phyloP scores from a whole-genome alignment of 345 rosid species.

The Boechera divaricarpa region DNA sequence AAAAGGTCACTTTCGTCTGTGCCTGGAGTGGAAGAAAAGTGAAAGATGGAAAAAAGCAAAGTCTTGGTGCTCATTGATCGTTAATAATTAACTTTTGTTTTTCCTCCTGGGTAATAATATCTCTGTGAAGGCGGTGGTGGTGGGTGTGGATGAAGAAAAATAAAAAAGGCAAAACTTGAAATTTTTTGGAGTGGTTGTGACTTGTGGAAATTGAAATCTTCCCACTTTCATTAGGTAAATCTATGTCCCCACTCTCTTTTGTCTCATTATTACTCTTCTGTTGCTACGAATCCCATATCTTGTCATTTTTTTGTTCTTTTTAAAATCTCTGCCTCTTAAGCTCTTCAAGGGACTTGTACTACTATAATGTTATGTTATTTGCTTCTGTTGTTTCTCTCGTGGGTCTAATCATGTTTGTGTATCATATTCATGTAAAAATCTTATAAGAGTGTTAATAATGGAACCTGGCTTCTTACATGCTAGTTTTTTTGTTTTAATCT shows the following conservation, averaged over 20 bases:
- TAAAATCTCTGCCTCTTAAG: constrained; percentile 31
- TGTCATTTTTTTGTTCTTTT: neutral
- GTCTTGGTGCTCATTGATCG: constrained; percentile 42
- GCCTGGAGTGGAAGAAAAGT: constrained; percentile 44
- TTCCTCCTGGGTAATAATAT: constrained; percentile 30
- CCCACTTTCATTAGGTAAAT: constrained; percentile 28
- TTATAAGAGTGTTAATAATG: constrained; percentile 6
- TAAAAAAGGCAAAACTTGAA: constrained; percentile 23
- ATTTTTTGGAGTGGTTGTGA: constrained; percentile 25
- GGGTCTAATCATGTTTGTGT: constrained; percentile 24
- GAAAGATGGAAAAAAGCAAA: constrained; percentile 31
- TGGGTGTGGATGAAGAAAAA: constrained; percentile 29
- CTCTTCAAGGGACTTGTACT: constrained; percentile 32
- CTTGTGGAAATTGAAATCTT: constrained; percentile 34
- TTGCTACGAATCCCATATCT: constrained; percentile 32
- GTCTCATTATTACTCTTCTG: constrained; percentile 43
- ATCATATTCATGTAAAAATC: constrained; percentile 3
- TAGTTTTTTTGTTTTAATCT: neutral
- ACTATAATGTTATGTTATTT: constrained; percentile 15
- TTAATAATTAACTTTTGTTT: constrained; percentile 17
- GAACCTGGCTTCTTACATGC: constrained; percentile 7
- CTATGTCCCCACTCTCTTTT: constrained; percentile 35
- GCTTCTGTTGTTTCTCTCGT: constrained; percentile 35
- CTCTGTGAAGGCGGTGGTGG: constrained; percentile 39
- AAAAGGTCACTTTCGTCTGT: constrained; percentile 40